Evolutionary conservation across 2,329 filamentous ascomycete species (phyloP).

Genomic region (Cephalotrichum gorgonifer): DNA sequence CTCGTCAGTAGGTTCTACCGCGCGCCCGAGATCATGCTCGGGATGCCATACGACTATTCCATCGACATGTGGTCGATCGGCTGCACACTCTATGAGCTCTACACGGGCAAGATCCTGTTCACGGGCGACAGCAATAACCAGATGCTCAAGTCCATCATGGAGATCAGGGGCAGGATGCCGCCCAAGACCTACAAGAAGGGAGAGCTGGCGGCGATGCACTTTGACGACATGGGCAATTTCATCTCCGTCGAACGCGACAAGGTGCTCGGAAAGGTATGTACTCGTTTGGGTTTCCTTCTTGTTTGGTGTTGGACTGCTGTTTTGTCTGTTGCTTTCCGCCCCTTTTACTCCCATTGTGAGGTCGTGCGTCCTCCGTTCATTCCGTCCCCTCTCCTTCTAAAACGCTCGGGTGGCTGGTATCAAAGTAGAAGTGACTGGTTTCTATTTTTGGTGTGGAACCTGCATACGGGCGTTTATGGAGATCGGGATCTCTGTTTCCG

Average conservation of each 20-base stretch:
- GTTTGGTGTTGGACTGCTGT: constrained; percentile 10
- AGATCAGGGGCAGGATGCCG: constrained; percentile 85
- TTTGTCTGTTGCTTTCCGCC: constrained; percentile 6
- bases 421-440: too few species aligned
- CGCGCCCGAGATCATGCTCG: constrained; percentile 91
- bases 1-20: constrained; percentile 96
- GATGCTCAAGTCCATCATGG: constrained; percentile 95
- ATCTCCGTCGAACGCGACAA: constrained; percentile 79
- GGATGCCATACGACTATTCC: constrained; percentile 89
- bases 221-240: constrained; percentile 78
- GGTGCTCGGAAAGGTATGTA: constrained; percentile 66
- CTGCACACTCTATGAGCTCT: constrained; percentile 92
- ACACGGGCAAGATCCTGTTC: constrained; percentile 95
- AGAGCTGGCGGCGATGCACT: constrained; percentile 65
- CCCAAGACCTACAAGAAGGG: constrained; percentile 81
- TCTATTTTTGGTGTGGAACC: constrained; percentile 1
- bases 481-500: neutral
- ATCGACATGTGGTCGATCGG: constrained; percentile 98
- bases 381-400: neutral
- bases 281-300: constrained; percentile 9
- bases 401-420: neutral
- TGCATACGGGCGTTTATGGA: neutral
- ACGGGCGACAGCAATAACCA: constrained; percentile 94
- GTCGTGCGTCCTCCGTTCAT: neutral
- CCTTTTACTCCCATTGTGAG: constrained; percentile 6